Conservation (phyloP, 257 asterid genomes). For the Capsicum rhomboideum region DNA sequence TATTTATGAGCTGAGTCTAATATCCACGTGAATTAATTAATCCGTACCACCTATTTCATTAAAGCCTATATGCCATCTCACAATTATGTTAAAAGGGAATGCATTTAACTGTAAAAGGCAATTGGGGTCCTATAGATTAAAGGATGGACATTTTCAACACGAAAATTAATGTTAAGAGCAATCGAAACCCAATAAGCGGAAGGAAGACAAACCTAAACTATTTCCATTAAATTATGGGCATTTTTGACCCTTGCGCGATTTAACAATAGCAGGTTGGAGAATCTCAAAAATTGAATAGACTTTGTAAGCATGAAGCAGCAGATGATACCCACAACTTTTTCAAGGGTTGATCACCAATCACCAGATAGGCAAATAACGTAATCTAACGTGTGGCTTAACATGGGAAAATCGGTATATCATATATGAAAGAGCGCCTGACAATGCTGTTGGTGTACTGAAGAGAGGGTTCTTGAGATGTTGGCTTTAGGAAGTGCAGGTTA, state of each 20-base stretch:
- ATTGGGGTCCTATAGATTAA: too few relatives aligned
- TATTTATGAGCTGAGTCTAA: too few relatives aligned
- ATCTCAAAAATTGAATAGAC: neutral
- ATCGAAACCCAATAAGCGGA: neutral
- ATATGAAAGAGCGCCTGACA: neutral
- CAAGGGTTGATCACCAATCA: neutral
- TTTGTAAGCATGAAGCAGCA: neutral
- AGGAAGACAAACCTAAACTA: too few relatives aligned
- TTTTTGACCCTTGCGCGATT: neutral
- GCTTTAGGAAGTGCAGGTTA: neutral
- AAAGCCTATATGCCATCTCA: too few relatives aligned
- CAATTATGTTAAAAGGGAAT: too few relatives aligned
- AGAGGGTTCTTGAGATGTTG: neutral
- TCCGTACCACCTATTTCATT: too few relatives aligned
- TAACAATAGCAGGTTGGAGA: neutral
- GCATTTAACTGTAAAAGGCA: too few relatives aligned
- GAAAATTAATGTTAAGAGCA: neutral
- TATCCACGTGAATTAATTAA: too few relatives aligned
- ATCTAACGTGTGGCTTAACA: neutral
- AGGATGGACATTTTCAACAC: too few relatives aligned
- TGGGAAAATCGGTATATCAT: neutral
- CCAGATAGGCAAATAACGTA: neutral
- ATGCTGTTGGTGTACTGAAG: neutral
- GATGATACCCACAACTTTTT: neutral
- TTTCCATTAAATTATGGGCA: neutral